Conservation (phyloP, 1,139 yeast genomes). For the Sugiyamaella novakii region DNA sequence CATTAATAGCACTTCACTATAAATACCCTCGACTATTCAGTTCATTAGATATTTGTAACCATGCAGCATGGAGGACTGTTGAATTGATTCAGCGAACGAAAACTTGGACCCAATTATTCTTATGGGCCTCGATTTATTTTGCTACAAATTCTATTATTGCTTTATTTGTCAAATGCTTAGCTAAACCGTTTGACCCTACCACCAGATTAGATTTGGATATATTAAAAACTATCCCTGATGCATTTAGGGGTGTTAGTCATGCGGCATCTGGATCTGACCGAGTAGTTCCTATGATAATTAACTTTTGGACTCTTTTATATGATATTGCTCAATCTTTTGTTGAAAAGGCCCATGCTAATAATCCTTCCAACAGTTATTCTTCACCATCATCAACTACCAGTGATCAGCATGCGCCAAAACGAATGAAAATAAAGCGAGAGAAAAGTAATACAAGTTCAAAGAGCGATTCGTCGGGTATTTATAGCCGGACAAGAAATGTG, state of each 20-base stretch:
- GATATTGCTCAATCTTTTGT: slow-evolving; percentile 25
- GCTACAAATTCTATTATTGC: slow-evolving; percentile 34
- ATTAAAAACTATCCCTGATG: slow-evolving; percentile 25
- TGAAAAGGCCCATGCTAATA: slow-evolving; percentile 18
- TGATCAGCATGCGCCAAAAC: slow-evolving; percentile 1
- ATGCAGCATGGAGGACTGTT: slow-evolving; percentile 32
- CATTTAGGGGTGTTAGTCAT: slow-evolving; percentile 7
- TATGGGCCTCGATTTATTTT: slow-evolving; percentile 29
- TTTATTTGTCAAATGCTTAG: slow-evolving; percentile 34
- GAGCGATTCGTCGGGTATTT: background rate
- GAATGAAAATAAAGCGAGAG: slow-evolving; percentile 4
- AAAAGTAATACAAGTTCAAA: slow-evolving; percentile 2
- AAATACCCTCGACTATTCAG: slow-evolving; percentile 30
- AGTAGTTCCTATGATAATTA: slow-evolving; percentile 5
- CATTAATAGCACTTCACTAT: slow-evolving; percentile 17
- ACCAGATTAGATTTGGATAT: slow-evolving; percentile 32
- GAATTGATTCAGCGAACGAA: slow-evolving; percentile 24
- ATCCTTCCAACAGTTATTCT: background rate
- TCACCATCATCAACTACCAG: slow-evolving; percentile 15
- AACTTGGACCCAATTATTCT: slow-evolving; percentile 25
- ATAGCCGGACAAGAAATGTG: background rate
- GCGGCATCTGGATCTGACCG: slow-evolving; percentile 6
- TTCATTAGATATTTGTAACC: slow-evolving; percentile 32
- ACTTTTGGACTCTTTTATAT: slow-evolving; percentile 29
- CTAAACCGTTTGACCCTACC: slow-evolving; percentile 32